Conservation (phyloP, 805 yeast genomes). For the Isabelozyma pseudorhagii region DNA sequence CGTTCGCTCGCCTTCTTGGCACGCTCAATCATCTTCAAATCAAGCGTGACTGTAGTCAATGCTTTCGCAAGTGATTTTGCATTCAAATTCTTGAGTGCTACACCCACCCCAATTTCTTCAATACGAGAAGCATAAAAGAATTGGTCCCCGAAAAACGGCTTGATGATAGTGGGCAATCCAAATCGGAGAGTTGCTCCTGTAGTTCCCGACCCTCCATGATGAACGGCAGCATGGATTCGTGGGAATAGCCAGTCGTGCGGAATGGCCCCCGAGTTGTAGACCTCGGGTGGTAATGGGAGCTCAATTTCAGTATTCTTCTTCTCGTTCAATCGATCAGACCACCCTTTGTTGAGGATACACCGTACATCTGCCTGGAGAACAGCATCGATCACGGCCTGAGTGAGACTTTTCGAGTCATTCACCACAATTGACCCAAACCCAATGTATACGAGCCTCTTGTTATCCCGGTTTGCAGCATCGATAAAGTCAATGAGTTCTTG, state of each 20-base stretch:
- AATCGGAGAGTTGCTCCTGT: slow-evolving; percentile 88
- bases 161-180: slow-evolving; percentile 85
- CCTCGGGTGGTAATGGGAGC: slow-evolving; percentile 57
- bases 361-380: slow-evolving; percentile 77
- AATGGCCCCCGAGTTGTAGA: slow-evolving; percentile 66
- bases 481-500: slow-evolving; percentile 57
- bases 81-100: slow-evolving; percentile 66
- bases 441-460: slow-evolving; percentile 77
- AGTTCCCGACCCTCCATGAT: slow-evolving; percentile 96
- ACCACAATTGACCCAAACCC: slow-evolving; percentile 97
- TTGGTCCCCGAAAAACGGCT: slow-evolving; percentile 96
- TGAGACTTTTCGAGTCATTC: slow-evolving; percentile 71
- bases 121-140: slow-evolving; percentile 86
- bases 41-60: slow-evolving; percentile 62
- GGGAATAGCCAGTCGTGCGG: slow-evolving; percentile 97
- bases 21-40: slow-evolving; percentile 61
- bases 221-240: slow-evolving; percentile 88
- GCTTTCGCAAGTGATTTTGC: slow-evolving; percentile 63
- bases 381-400: slow-evolving; percentile 74
- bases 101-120: slow-evolving; percentile 86
- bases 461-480: slow-evolving; percentile 51
- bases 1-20: slow-evolving; percentile 62
- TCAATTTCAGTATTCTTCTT: slow-evolving; percentile 31
- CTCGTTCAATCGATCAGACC: slow-evolving; percentile 74
- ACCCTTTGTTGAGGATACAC: slow-evolving; percentile 88